Base-by-base conservation (phyloP, 2,329 filamentous ascomycete species). In the Aureobasidium sp. region DNA sequence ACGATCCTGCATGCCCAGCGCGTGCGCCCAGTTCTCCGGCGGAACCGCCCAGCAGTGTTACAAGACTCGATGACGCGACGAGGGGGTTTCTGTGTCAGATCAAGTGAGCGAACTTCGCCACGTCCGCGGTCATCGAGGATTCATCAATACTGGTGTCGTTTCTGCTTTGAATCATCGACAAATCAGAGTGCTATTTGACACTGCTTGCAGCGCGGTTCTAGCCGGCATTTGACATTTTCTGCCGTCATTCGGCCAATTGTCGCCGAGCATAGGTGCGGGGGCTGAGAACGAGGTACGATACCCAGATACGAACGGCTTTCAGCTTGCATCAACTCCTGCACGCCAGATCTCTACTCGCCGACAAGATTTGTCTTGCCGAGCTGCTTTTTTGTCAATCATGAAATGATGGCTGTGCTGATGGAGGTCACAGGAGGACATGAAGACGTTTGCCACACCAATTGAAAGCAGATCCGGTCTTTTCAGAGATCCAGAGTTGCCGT, bases 1-100 rank as follows among this genome's bases (percentile, higher is more conserved):
- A 27, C 44, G 44, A 48, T 48, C 45, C 44, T 48, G 21, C 44
- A 48, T 37, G 44, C 32, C 30, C 44, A 48, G 44, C 44, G 44
- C 44, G 45, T 39, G 45, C 21, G 45, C 45, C 45, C 45, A 49
- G 45, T 5, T 35, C 10, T 12, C 12, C 30, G 42, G 30, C 11
- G n/a, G 19, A 10, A 11, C 17, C 30, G 42, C 42, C 42, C 21
- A 47, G 30, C 19, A 11, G 24, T 29, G 7, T 29, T 34, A 29
- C 41, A 34, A 45, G 27, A 45, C 45, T 49, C 45, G 44, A 49
- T 49, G 45, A 49, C 45, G 45, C 45, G 24, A 24, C 21, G 19
- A 34, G 22, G 22, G 19, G 7, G 27, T 29, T 14, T 19, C 21
- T 48, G 21, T 19, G 21, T 37, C 12, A 35, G 30, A 27, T 25